Conservation (phyloP, 495 filamentous ascomycete genomes). For the Neurospora intermedia region DNA sequence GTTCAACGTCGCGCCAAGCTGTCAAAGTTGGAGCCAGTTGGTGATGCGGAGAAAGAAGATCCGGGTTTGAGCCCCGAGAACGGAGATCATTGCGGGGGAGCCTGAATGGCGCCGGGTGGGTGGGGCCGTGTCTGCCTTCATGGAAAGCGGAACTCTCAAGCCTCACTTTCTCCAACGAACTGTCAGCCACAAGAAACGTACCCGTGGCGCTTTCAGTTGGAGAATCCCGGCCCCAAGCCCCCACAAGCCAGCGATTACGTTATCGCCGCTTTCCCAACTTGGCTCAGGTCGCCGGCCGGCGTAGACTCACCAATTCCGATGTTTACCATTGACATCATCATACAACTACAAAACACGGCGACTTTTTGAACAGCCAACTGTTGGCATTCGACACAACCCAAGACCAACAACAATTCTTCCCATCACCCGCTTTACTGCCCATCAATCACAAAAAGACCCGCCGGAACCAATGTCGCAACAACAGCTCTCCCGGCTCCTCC, state of each 20-base stretch:
- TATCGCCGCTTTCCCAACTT: neutral
- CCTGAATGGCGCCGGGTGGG: neutral
- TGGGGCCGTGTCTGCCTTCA: neutral
- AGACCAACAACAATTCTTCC: neutral
- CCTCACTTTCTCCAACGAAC: neutral
- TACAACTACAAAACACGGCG: neutral
- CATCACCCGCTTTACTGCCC: neutral
- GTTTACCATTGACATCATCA: neutral
- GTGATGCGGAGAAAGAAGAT: neutral
- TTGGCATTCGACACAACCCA: too few relatives aligned
- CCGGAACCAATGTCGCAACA: conserved; percentile 42
- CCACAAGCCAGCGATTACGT: neutral
- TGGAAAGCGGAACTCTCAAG: neutral
- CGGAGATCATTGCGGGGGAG: neutral
- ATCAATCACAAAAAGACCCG: neutral
- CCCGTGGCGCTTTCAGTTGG: neutral
- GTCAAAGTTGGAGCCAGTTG: neutral
- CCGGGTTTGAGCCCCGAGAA: neutral
- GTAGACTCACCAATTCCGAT: neutral
- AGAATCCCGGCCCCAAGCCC: neutral
- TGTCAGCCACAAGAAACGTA: neutral
- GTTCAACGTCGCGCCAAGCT: neutral
- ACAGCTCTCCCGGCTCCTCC: conserved; percentile 66
- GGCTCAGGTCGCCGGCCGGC: neutral
- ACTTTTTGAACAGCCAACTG: too few relatives aligned